These are phyloP conservation scores for Funneliformis caledonium DNA, from an alignment of 371 early-diverging fungal genomes.

Conservation along the genomic window DNA sequence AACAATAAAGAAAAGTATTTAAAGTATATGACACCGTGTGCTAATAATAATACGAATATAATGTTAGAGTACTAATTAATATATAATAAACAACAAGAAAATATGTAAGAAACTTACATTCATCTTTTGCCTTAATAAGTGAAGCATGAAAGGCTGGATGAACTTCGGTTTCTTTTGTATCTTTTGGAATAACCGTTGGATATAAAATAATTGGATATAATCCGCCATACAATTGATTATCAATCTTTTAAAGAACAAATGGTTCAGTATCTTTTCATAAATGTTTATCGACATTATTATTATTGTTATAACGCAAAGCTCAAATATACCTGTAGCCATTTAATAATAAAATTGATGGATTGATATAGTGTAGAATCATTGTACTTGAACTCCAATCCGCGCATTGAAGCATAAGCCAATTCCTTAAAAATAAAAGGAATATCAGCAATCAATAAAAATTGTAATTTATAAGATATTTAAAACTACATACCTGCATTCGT, in stretches of 20 bases:
- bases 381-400: conserved; percentile 72
- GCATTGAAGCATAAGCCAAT: conserved; percentile 80
- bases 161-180: conserved; percentile 59
- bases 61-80: not conserved
- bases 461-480: not conserved
- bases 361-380: conserved; percentile 79
- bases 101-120: conserved; percentile 48
- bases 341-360: conserved; percentile 72
- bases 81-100: not conserved
- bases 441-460: not conserved
- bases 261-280: not conserved
- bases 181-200: conserved; percentile 82
- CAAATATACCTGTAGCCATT: conserved; percentile 76
- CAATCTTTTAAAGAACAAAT: conserved; percentile 60
- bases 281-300: not conserved
- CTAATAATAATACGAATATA: conserved; percentile 39
- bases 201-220: conserved; percentile 88
- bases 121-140: conserved; percentile 79
- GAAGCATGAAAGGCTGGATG: conserved; percentile 70
- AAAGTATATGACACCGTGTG: conserved; percentile 89
- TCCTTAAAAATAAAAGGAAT: conserved; percentile 58
- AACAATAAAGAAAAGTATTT: conserved; percentile 88
- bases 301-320: not conserved
- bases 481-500: conserved; percentile 49
- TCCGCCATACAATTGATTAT: conserved; percentile 89